These are phyloP conservation scores for Aegle marmelos DNA, from an alignment of 345 rosid genomes.

Conservation along the genomic window DNA sequence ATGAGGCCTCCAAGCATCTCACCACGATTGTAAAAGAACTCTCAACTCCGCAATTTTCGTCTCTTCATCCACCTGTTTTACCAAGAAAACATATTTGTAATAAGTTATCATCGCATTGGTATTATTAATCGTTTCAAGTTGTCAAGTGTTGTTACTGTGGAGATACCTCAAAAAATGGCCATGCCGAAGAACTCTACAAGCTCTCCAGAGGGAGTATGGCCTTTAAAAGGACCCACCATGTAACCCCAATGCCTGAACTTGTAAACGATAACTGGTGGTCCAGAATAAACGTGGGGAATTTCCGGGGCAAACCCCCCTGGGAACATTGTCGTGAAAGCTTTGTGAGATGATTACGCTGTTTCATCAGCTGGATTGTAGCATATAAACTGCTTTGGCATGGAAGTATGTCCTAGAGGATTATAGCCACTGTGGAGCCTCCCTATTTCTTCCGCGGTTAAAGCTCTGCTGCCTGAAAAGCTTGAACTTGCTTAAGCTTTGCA, in stretches of 20 bases:
- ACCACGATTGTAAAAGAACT: slow-evolving; percentile 47
- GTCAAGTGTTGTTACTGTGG: too few species aligned
- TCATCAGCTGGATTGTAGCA: slow-evolving; percentile 34
- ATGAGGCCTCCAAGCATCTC: slow-evolving; percentile 57
- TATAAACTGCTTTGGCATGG: slow-evolving; percentile 42
- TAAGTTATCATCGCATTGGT: neutral
- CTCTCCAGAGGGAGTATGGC: slow-evolving; percentile 52
- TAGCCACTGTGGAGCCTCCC: slow-evolving; percentile 53
- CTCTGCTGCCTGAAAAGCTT: slow-evolving; percentile 41
- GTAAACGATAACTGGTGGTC: slow-evolving; percentile 51
- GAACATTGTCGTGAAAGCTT: slow-evolving; percentile 48
- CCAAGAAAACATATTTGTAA: too few species aligned
- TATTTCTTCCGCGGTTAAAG: slow-evolving; percentile 35
- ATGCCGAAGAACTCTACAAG: slow-evolving; percentile 36
- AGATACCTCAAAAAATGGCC: slow-evolving; percentile 25
- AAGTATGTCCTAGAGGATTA: slow-evolving; percentile 46
- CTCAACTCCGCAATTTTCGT: slow-evolving; percentile 49
- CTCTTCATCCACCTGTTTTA: slow-evolving; percentile 37
- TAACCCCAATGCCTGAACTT: slow-evolving; percentile 78
- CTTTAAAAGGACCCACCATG: slow-evolving; percentile 74
- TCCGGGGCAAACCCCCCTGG: slow-evolving; percentile 63
- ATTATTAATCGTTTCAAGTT: too few species aligned
- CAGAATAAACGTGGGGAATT: slow-evolving; percentile 49
- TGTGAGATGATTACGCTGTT: slow-evolving; percentile 30
- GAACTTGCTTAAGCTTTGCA: too few species aligned